phyloP scores from a whole-genome alignment of 75 land plant genomes.

The Adiantum capillusveneris region DNA sequence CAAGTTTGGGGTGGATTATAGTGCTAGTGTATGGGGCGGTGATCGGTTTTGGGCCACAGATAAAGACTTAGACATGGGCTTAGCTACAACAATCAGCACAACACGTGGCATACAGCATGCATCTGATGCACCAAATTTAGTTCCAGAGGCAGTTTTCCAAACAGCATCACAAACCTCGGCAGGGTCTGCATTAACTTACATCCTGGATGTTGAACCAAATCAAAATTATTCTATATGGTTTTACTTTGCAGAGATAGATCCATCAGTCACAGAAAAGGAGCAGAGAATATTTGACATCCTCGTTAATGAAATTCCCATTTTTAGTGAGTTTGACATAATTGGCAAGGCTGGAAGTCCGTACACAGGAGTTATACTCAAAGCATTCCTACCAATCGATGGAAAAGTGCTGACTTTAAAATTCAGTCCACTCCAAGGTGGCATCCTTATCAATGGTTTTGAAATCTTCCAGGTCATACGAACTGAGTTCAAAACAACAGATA shows the following conservation, averaged over 20 bases:
- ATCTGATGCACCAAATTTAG: constrained; percentile 60
- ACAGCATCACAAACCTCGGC: constrained; percentile 49
- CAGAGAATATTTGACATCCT: constrained; percentile 73
- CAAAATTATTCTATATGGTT: constrained; percentile 85
- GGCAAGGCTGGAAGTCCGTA: constrained; percentile 39
- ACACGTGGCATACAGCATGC: constrained; percentile 26
- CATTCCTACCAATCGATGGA: constrained; percentile 56
- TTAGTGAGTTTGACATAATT: constrained; percentile 60
- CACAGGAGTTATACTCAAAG: constrained; percentile 63
- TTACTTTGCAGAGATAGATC: constrained; percentile 89
- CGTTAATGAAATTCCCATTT: constrained; percentile 49
- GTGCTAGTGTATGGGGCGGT: constrained; percentile 70
- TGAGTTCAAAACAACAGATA: constrained; percentile 46
- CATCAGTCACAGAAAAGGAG: constrained; percentile 28
- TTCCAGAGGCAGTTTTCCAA: constrained; percentile 70
- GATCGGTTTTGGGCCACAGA: constrained; percentile 74
- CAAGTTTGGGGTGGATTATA: constrained; percentile 46
- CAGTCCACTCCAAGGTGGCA: constrained; percentile 38
- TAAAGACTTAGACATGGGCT: constrained; percentile 16
- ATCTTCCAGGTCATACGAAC: constrained; percentile 60
- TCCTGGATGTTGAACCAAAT: constrained; percentile 68
- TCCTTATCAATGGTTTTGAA: constrained; percentile 74
- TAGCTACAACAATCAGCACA: constrained; percentile 24
- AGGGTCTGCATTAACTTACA: constrained; percentile 43
- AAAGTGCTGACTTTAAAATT: constrained; percentile 47